phyloP scores from a whole-genome alignment of 2,329 filamentous ascomycete species.

The Calonectria hawksworthii region DNA sequence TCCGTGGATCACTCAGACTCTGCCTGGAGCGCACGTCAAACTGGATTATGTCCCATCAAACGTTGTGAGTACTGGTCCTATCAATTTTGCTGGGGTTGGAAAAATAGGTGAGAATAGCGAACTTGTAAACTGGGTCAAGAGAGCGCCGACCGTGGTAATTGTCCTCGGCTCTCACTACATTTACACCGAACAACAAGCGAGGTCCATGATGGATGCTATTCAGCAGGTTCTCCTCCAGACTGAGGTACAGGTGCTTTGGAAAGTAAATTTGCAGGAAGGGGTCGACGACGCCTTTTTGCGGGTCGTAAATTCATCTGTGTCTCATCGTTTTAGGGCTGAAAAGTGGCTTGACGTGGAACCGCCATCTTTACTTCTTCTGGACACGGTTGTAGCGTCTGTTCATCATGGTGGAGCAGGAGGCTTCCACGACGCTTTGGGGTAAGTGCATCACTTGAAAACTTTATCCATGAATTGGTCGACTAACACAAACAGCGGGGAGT shows the following conservation, averaged over 20 bases:
- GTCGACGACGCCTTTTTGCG: slow-evolving; percentile 26
- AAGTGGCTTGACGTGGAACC: slow-evolving; percentile 49
- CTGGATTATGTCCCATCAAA: not conserved
- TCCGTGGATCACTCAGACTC: slow-evolving; percentile 7
- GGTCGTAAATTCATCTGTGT: slow-evolving; percentile 9
- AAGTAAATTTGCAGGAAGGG: slow-evolving; percentile 32
- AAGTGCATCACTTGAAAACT: not conserved
- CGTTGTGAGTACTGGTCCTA: not conserved
- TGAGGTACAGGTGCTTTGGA: slow-evolving; percentile 51
- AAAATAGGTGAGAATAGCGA: not conserved
- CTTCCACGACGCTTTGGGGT: slow-evolving; percentile 38
- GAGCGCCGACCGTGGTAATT: slow-evolving; percentile 2
- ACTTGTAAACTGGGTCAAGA: not conserved
- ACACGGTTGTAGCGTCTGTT: slow-evolving; percentile 36
- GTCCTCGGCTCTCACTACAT: slow-evolving; percentile 9
- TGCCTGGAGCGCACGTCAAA: not conserved
- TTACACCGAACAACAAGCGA: not conserved
- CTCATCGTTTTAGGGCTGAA: slow-evolving; percentile 29
- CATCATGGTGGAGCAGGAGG: slow-evolving; percentile 41
- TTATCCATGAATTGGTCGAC: not conserved
- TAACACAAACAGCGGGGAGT: slow-evolving; percentile 51
- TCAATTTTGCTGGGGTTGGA: not conserved
- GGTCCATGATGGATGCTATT: not conserved
- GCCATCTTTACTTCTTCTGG: slow-evolving; percentile 49
- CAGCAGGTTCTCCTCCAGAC: slow-evolving; percentile 15